A percentile compares a stretch with the other conserved stretches of the same genome.
Evolutionary conservation across 352 stramenopile genomes (phyloP).

Genomic region (Pythium volutum): DNA sequence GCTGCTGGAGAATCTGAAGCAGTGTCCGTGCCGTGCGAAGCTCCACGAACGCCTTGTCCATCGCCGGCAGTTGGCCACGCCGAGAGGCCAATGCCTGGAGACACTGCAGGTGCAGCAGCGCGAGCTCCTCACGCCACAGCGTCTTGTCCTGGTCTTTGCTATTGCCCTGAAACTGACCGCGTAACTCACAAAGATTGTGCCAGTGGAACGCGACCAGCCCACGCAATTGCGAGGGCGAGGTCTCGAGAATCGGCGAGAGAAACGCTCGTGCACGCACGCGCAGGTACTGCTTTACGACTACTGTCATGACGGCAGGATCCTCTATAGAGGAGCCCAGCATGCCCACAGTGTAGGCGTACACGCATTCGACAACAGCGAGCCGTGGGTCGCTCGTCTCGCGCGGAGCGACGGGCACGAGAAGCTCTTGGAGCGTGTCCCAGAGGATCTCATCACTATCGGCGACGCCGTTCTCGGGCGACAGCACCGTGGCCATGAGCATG

Average conservation of each 20-base stretch:
- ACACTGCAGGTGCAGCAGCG: slow-evolving; percentile 19
- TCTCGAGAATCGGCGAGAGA: slow-evolving; percentile 21
- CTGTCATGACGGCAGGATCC: background rate
- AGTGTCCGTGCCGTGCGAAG: slow-evolving; percentile 10
- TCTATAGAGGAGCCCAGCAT: too few species aligned
- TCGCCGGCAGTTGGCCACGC: background rate
- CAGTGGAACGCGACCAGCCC: slow-evolving; percentile 19
- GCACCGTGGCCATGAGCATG: slow-evolving; percentile 41
- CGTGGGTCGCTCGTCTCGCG: too few species aligned
- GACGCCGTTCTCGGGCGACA: slow-evolving; percentile 32
- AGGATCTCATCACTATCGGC: slow-evolving; percentile 34
- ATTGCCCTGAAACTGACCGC: background rate
- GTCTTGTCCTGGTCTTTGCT: background rate
- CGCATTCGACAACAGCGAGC: too few species aligned
- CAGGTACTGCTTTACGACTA: slow-evolving; percentile 6
- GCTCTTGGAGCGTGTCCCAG: slow-evolving; percentile 14
- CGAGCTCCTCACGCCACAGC: slow-evolving; percentile 4
- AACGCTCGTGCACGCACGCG: slow-evolving; percentile 16
- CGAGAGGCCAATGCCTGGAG: slow-evolving; percentile 19
- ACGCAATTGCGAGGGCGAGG: background rate
- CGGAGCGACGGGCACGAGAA: slow-evolving; percentile 9
- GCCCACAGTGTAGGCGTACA: too few species aligned
- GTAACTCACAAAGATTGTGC: slow-evolving; percentile 12
- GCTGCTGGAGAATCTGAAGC: slow-evolving; percentile 6
- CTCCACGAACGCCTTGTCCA: slow-evolving; percentile 18